Base-by-base conservation (phyloP, 2,329 filamentous ascomycete genomes). In the Colletotrichum phormii region DNA sequence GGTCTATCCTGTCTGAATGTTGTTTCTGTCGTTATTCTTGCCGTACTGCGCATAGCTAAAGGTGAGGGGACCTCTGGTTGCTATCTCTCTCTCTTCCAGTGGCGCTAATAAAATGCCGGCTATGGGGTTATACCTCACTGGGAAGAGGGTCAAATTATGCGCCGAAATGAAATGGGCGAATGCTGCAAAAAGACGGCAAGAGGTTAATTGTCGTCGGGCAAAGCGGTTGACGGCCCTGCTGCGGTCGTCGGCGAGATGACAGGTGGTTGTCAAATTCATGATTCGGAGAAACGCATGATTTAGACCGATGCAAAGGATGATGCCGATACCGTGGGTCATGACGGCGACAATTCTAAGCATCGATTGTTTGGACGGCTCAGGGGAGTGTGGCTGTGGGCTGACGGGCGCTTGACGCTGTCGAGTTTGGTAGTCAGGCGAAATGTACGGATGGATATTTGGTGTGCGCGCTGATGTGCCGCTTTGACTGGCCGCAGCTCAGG, bases 1-100 rank as follows among this genome's bases (percentile, higher is more conserved):
- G 71, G 29, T 55, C 26, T 71, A 57, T 73, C 71, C 66, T 73
- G 66, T 73, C 49, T 42, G 51, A 65, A 72, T 72, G 51, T 70
- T 29, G 12, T 18, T 29, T 22, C 49, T 42, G 18, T 49, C 35
- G 13, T 49, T 26, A 8, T 18, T n/a, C 26, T n/a, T 31, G 31
- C 58, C 26, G 33, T n/a, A 62, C 7, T 24, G 58, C 18, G 58
- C 42, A 62, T 24, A 26, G n/a, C 46, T 31, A 11, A 26, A 26
- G 35, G 46, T 57, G 31, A 49, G 24, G 37, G 54, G n/a, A 64
- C 18, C 26, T 59, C 24, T 29, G 29, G 18, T 46, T 62, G 35
- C 55, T 55, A 57, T 42, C 26, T 57, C 60, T 65, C 33, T 31
- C 18, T 58, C 35, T 26, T 24, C 49, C 71, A 71, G 65, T 57